Evolutionary conservation across 2,329 filamentous ascomycete genomes (phyloP).

Genomic region (Hypoxylon sp.): DNA sequence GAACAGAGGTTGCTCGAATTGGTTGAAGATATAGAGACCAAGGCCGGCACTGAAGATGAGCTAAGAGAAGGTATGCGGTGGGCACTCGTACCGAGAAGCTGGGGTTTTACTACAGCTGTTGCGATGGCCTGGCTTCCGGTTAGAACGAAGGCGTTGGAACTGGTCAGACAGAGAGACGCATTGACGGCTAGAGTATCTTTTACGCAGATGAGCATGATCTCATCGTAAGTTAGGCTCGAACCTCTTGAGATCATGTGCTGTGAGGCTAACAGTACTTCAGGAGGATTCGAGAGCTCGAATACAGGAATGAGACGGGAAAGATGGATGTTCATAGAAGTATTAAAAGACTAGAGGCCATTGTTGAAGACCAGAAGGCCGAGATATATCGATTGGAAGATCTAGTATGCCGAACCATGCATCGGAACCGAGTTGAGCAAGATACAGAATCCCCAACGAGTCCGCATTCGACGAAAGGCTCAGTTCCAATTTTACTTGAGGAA

Average conservation of each 20-base stretch:
- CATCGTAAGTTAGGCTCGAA: slow-evolving; percentile 54
- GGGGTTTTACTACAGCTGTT: slow-evolving; percentile 58
- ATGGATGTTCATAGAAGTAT: slow-evolving; percentile 52
- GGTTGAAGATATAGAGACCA: slow-evolving; percentile 60
- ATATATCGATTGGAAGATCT: slow-evolving; percentile 52
- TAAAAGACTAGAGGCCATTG: slow-evolving; percentile 47
- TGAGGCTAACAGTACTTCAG: slow-evolving; percentile 37
- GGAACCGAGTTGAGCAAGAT: slow-evolving; percentile 30
- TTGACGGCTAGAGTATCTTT: slow-evolving; percentile 63
- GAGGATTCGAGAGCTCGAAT: slow-evolving; percentile 57
- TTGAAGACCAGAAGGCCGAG: slow-evolving; percentile 50
- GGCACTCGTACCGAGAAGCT: slow-evolving; percentile 58
- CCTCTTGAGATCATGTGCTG: background rate
- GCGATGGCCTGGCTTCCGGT: slow-evolving; percentile 64
- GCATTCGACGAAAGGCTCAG: slow-evolving; percentile 26
- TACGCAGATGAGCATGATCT: slow-evolving; percentile 65
- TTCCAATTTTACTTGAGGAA: slow-evolving; percentile 26
- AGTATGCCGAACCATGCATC: slow-evolving; percentile 49
- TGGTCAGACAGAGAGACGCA: slow-evolving; percentile 63
- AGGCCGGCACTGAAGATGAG: slow-evolving; percentile 47
- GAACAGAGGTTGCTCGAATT: slow-evolving; percentile 63
- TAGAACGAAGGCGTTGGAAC: slow-evolving; percentile 61
- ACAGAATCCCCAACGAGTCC: slow-evolving; percentile 28
- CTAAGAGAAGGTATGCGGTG: slow-evolving; percentile 52
- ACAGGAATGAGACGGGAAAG: slow-evolving; percentile 53